These are phyloP conservation scores for Marchantia paleacea DNA, from an alignment of 225 moss, liverwort and hornwort genomes.

Conservation along the genomic window DNA sequence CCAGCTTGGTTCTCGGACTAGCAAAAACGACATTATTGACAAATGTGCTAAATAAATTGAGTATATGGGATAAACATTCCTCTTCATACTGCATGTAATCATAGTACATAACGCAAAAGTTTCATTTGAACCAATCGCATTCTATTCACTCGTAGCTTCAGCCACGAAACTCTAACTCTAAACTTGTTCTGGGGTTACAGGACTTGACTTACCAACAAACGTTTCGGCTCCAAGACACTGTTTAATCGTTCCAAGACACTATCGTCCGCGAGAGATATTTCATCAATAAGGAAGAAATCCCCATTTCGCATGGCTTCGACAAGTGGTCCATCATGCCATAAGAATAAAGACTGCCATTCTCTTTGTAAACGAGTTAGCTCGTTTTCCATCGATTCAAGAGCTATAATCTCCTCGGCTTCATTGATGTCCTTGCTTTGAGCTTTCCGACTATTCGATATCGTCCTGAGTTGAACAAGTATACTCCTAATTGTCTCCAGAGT, in stretches of 20 bases:
- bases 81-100: too few relatives aligned
- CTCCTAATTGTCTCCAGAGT: slow-evolving; percentile 49
- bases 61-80: too few relatives aligned
- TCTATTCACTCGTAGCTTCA: too few relatives aligned
- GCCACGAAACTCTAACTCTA: too few relatives aligned
- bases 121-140: too few relatives aligned
- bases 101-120: too few relatives aligned
- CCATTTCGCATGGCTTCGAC: slow-evolving; percentile 91
- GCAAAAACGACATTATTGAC: too few relatives aligned
- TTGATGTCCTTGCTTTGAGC: not conserved
- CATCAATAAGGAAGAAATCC: slow-evolving; percentile 92
- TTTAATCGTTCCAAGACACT: slow-evolving; percentile 94
- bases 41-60: too few relatives aligned
- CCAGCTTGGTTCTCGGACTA: too few relatives aligned
- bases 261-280: slow-evolving; percentile 95
- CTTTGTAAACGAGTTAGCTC: slow-evolving; percentile 61
- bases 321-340: slow-evolving; percentile 95
- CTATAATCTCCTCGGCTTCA: slow-evolving; percentile 31
- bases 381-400: slow-evolving; percentile 47
- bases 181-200: too few relatives aligned
- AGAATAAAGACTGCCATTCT: slow-evolving; percentile 86
- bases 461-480: slow-evolving; percentile 38
- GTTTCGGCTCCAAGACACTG: slow-evolving; percentile 93
- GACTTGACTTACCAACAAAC: slow-evolving; percentile 59
- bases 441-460: not conserved